phyloP scores from a whole-genome alignment of 805 yeast species.

The Zygoascus bituminiphila region DNA sequence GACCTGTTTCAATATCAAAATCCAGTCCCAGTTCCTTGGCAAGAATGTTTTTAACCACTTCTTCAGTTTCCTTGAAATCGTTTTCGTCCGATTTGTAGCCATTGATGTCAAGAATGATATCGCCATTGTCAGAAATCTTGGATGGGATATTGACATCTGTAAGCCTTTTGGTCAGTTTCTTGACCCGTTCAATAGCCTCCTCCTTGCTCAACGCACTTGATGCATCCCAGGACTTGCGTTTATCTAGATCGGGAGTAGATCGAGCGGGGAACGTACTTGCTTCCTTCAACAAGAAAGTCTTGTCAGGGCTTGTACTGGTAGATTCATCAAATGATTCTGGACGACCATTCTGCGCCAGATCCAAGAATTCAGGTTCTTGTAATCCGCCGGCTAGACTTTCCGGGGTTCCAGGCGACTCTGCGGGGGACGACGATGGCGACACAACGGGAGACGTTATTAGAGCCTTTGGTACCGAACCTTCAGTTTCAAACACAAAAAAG shows the following conservation, averaged over 20 bases:
- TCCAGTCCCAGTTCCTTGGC: conserved; percentile 55
- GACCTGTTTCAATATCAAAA: conserved; percentile 24
- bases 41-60: conserved; percentile 60
- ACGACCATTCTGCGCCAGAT: conserved; percentile 24
- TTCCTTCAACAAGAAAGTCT: background rate
- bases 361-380: conserved; percentile 45
- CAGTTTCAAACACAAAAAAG: conserved; percentile 88
- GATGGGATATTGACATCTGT: conserved; percentile 76
- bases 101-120: conserved; percentile 83
- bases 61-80: conserved; percentile 69
- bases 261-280: background rate
- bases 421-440: conserved; percentile 50
- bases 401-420: conserved; percentile 20
- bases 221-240: background rate
- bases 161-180: conserved; percentile 54
- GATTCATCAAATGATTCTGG: background rate
- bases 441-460: conserved; percentile 82
- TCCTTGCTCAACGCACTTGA: conserved; percentile 23
- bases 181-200: conserved; percentile 49
- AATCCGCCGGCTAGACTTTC: conserved; percentile 13
- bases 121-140: conserved; percentile 81
- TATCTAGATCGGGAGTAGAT: background rate
- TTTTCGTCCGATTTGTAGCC: conserved; percentile 86
- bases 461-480: conserved; percentile 59
- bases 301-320: background rate